A percentile compares a stretch with the other conserved stretches of the same genome.
These are phyloP conservation scores for Hawksworthiomyces lignivorus DNA, from an alignment of 2,329 filamentous ascomycete genomes.

Conservation along the genomic window DNA sequence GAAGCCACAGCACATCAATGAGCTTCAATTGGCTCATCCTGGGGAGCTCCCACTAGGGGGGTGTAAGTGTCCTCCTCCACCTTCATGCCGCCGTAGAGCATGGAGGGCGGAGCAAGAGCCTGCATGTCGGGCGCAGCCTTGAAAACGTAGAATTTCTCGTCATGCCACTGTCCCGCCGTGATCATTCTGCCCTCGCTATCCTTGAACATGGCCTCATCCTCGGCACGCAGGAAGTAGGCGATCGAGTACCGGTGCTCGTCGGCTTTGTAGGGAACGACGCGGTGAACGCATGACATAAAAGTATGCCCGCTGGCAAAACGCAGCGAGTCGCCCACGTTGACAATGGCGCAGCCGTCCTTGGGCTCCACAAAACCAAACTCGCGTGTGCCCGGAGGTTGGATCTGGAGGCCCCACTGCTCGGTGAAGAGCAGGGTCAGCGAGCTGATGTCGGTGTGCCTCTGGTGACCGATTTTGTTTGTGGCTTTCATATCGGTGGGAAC, in stretches of 20 bases:
- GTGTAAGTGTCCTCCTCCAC: constrained; percentile 25
- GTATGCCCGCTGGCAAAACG: constrained; percentile 45
- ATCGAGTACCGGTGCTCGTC: constrained; percentile 50
- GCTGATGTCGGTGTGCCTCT: constrained; percentile 51
- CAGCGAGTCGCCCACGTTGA: constrained; percentile 53
- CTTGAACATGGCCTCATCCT: constrained; percentile 48
- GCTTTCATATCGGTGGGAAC: constrained; percentile 32
- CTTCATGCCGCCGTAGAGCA: constrained; percentile 44
- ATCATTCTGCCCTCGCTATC: constrained; percentile 47
- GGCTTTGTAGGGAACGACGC: constrained; percentile 45
- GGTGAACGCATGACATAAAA: constrained; percentile 50
- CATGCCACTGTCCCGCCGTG: constrained; percentile 46
- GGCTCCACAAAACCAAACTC: constrained; percentile 48
- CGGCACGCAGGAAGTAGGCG: constrained; percentile 50
- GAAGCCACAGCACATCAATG: too few species aligned
- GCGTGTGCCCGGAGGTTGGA: constrained; percentile 31
- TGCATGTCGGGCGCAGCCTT: constrained; percentile 25
- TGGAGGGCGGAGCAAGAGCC: constrained; percentile 38
- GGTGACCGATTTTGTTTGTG: constrained; percentile 33
- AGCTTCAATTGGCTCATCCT: too few species aligned
- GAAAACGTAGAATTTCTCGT: constrained; percentile 47
- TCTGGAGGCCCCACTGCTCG: constrained; percentile 50
- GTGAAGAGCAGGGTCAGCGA: constrained; percentile 48
- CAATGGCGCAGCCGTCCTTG: constrained; percentile 41
- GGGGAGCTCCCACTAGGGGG: constrained; percentile 26